A percentile compares a stretch with the other conserved stretches of the same genome.
phyloP scores from a whole-genome alignment of 371 early-diverging fungal genomes.

The Zopfochytrium polystomum region DNA sequence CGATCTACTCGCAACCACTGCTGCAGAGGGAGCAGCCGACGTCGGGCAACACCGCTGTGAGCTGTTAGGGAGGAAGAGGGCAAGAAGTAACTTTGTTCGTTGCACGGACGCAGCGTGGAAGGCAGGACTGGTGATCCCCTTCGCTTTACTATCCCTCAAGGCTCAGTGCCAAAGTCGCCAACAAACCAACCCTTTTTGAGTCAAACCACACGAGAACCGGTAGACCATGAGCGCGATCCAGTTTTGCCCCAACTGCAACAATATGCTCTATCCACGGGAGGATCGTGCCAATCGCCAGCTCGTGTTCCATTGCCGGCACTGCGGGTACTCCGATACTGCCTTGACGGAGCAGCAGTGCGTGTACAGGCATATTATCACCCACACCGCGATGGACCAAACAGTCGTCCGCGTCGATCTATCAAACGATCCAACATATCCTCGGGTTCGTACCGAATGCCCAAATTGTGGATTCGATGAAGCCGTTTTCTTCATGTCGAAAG shows the following conservation, averaged over 20 bases:
- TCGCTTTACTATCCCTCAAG: too few relatives aligned
- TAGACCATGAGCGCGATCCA: conserved; percentile 74
- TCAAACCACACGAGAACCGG: too few relatives aligned
- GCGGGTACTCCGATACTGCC: conserved; percentile 72
- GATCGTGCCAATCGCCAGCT: conserved; percentile 67
- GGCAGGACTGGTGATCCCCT: too few relatives aligned
- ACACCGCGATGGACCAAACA: conserved; percentile 64
- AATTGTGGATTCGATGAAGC: conserved; percentile 72
- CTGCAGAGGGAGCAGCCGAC: too few relatives aligned
- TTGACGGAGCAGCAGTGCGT: conserved; percentile 78
- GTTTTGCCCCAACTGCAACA: conserved; percentile 55
- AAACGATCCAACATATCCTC: conserved; percentile 46
- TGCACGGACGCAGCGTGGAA: too few relatives aligned
- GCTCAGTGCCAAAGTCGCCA: too few relatives aligned
- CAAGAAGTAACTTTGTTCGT: too few relatives aligned
- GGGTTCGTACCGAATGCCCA: conserved; percentile 33
- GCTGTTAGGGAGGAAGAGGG: too few relatives aligned
- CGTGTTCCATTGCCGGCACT: conserved; percentile 91
- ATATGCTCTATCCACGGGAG: conserved; percentile 75
- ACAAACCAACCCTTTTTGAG: too few relatives aligned
- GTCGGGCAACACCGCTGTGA: too few relatives aligned
- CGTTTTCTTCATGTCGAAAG: conserved; percentile 89
- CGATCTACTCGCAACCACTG: too few relatives aligned
- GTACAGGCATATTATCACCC: conserved; percentile 79
- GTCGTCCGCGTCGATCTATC: conserved; percentile 33